These are phyloP conservation scores for Neurospora tetraspora DNA, from an alignment of 495 filamentous ascomycete genomes.

Conservation along the genomic window DNA sequence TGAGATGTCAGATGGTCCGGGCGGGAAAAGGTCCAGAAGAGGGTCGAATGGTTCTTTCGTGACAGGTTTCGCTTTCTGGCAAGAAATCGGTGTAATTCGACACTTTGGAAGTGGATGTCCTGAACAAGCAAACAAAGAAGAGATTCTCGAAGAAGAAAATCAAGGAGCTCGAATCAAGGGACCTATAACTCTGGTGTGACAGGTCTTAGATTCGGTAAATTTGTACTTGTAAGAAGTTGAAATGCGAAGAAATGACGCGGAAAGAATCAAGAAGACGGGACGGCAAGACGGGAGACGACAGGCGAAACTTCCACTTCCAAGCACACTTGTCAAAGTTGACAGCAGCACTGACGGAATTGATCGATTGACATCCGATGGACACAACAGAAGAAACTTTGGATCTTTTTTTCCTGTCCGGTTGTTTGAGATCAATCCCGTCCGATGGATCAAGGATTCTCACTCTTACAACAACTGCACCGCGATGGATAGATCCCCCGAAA, in stretches of 20 bases:
- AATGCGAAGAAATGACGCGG: background rate
- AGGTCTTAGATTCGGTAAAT: background rate
- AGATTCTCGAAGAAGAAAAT: background rate
- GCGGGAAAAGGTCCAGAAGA: background rate
- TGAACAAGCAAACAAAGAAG: background rate
- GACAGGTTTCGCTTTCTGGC: background rate
- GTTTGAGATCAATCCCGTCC: background rate
- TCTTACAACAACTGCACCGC: background rate
- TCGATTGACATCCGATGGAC: background rate
- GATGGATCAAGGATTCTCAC: background rate
- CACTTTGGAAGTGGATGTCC: background rate
- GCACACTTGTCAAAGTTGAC: background rate
- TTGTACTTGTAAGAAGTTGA: background rate
- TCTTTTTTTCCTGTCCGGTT: background rate
- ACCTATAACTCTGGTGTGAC: background rate
- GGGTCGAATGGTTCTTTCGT: background rate
- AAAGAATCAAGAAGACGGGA: background rate
- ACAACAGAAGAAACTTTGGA: background rate
- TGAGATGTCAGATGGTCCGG: background rate
- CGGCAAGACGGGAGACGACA: background rate
- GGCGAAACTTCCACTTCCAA: background rate
- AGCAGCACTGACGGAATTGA: background rate
- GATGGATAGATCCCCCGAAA: background rate
- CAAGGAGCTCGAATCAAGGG: background rate
- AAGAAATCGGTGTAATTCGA: background rate